These are phyloP conservation scores for Silene noctiflora DNA, from an alignment of 179 eudicot species.

Conservation along the genomic window DNA sequence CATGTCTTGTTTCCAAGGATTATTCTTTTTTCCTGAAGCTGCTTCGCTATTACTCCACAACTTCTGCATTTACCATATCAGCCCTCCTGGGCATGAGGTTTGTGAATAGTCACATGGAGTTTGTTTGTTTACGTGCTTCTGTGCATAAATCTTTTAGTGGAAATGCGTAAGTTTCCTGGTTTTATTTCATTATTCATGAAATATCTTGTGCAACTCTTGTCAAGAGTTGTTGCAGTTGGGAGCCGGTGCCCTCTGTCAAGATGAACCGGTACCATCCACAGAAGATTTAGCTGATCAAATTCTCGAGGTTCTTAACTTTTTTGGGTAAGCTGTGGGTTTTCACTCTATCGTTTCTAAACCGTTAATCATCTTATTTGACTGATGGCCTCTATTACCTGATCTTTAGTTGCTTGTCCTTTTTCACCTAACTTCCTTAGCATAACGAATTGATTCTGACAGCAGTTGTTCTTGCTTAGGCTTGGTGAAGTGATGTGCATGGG, in stretches of 20 bases:
- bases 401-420: background rate
- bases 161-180: background rate
- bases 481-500: constrained; percentile 99
- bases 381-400: background rate
- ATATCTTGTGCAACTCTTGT: constrained; percentile 46
- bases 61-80: constrained; percentile 95
- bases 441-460: constrained; percentile 20
- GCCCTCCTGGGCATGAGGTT: constrained; percentile 99
- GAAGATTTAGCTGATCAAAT: constrained; percentile 92
- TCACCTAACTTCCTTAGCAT: background rate
- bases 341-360: background rate
- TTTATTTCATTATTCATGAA: constrained; percentile 43
- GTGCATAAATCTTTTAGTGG: background rate
- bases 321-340: constrained; percentile 25
- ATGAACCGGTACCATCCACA: constrained; percentile 67
- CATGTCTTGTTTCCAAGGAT: constrained; percentile 96
- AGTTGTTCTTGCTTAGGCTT: constrained; percentile 52
- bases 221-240: constrained; percentile 99
- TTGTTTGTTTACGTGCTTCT: constrained; percentile 6
- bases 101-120: constrained; percentile 39
- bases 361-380: background rate
- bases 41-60: constrained; percentile 96
- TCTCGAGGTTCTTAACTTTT: constrained; percentile 77
- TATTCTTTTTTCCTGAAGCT: constrained; percentile 98
- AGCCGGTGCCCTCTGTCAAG: constrained; percentile 77